phyloP scores from a whole-genome alignment of 768 basidiomycete species.

The Boletus coccyginus region DNA sequence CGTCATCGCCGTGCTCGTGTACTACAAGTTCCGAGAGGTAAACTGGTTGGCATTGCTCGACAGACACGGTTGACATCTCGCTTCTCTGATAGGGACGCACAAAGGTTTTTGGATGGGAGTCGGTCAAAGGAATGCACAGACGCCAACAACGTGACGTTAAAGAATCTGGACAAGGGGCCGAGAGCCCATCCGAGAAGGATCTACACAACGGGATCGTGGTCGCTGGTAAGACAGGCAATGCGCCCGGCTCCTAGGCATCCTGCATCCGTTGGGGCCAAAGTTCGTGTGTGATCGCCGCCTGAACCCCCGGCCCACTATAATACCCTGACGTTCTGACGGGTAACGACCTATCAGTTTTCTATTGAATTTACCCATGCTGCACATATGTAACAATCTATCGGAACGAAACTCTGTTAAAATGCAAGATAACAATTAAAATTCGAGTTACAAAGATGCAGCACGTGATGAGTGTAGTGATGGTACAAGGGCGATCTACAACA shows the following conservation, averaged over 20 bases:
- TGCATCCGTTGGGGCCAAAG: background rate
- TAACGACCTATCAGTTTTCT: background rate
- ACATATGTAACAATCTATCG: background rate
- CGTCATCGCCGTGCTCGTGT: slow-evolving; percentile 64
- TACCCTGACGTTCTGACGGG: background rate
- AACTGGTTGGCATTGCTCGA: background rate
- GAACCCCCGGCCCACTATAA: background rate
- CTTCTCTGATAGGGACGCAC: slow-evolving; percentile 54
- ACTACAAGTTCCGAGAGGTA: slow-evolving; percentile 64
- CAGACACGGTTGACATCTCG: background rate
- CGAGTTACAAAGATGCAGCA: background rate
- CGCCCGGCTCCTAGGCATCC: background rate
- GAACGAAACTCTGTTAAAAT: background rate
- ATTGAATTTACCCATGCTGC: background rate
- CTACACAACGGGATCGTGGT: background rate
- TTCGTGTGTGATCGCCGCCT: background rate
- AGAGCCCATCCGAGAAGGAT: background rate
- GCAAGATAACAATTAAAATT: background rate
- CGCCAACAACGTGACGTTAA: slow-evolving; percentile 26
- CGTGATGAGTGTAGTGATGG: background rate
- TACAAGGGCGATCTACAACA: background rate
- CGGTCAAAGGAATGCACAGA: slow-evolving; percentile 41
- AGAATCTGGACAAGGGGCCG: background rate
- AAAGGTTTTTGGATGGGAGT: slow-evolving; percentile 57
- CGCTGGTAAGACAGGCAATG: background rate